Evolutionary conservation across 1,139 yeast species (phyloP), one percentile per base, ranked within the genome.

Genomic region (Taiozyma onychis): DNA sequence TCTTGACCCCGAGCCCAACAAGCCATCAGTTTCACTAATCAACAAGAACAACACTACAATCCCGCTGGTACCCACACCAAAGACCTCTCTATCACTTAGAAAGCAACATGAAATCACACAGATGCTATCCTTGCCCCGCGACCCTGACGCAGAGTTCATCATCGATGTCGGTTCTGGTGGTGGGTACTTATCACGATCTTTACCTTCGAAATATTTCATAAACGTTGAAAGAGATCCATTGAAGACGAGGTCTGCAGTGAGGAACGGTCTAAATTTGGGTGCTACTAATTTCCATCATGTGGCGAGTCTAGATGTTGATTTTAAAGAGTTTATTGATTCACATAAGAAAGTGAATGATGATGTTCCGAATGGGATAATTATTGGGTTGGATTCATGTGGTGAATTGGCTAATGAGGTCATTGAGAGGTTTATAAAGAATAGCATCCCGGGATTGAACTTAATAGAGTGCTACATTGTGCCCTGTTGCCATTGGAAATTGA

Each of bases 371-470:
- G 50, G 46, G 6, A 13, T 54, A 13, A 24, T 53, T 3, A 43
- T 53, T 7, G 56, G 57, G 8, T 41, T 54, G 16, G 51, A 54
- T 44, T 44, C 48, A 1, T 54, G 57, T 46, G 56, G 56, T 4
- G 55, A 54, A 24, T 26, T 54, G 34, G 16, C 50, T 1, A 9
- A 7, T 18, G 47, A 49, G 11, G 24, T 48, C 1, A 2, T 49
- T 26, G 30, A 32, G 6, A 2, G 27, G 10, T 39, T 48, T 14
- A 35, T 32, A 11, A 39, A 18, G 18, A 16, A 47, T 37, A 28
- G 28, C 2, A 6, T 46, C 1, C 18, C 13, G 2, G 28, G 24
- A 4, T 8, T 52, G 16, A 41, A 50, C 10, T 11, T 54, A 7
- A 32, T 11, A 8, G 51, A 43, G 6, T 44, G 49, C 6, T 44